A percentile compares a stretch with the other conserved stretches of the same genome.
These are phyloP conservation scores for Barbarea vulgaris DNA, from an alignment of 345 rosid species.

Conservation along the genomic window DNA sequence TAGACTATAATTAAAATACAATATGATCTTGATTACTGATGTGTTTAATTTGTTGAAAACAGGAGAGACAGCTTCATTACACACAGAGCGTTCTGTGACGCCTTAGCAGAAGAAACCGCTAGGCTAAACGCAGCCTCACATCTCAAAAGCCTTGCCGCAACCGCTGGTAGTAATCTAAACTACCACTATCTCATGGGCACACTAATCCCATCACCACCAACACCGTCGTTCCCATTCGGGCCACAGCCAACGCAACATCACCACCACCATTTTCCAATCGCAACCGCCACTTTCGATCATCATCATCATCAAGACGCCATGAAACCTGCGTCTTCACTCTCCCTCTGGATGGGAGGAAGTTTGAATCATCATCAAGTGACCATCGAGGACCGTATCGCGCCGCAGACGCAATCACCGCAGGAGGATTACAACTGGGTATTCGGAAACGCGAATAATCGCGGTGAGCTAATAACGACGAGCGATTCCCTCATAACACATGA, in stretches of 20 bases:
- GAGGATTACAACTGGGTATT: conserved; percentile 38
- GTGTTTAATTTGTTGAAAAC: conserved; percentile 28
- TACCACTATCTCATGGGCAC: conserved; percentile 67
- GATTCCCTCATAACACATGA: conserved; percentile 34
- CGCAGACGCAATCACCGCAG: conserved; percentile 18
- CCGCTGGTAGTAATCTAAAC: conserved; percentile 29
- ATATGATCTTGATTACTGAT: background rate
- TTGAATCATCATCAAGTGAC: conserved; percentile 44
- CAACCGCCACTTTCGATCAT: conserved; percentile 36
- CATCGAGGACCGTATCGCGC: conserved; percentile 13
- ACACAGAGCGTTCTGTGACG: conserved; percentile 97
- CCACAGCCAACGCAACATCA: conserved; percentile 34
- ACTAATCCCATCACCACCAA: conserved; percentile 44
- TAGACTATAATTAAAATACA: background rate
- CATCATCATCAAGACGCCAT: conserved; percentile 47
- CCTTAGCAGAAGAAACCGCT: conserved; percentile 94
- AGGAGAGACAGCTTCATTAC: conserved; percentile 96
- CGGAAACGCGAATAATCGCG: conserved; percentile 33
- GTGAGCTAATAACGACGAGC: conserved; percentile 28
- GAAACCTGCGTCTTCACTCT: conserved; percentile 37
- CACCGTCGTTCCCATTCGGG: conserved; percentile 51
- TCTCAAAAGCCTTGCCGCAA: conserved; percentile 42
- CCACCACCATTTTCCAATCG: conserved; percentile 40
- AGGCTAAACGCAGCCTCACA: conserved; percentile 76
- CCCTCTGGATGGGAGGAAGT: conserved; percentile 42